Base-by-base conservation (phyloP, 306 rosid species). In the Lagenaria siceraria region DNA sequence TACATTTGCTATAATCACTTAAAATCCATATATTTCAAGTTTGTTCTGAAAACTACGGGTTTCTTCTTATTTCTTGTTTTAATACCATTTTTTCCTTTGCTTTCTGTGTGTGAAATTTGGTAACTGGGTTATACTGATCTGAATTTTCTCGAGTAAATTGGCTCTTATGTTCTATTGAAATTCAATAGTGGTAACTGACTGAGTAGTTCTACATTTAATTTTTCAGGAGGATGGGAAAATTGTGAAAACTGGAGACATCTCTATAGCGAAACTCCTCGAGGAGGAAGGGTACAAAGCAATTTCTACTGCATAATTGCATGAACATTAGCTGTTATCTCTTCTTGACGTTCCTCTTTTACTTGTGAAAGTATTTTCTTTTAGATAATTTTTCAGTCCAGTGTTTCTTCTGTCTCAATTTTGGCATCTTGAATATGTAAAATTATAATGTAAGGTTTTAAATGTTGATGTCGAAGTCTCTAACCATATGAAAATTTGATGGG, bases 181-280 rank as follows among this genome's bases (percentile, higher is more conserved):
- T 13, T 27, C 59, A 22, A 25, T 49, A 46, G 24, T 75, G 42
- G 29, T 35, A 35, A 74, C 10, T 55, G 38, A 18, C 10, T n/a
- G 18, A 11, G 12, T 77, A n/a, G 7, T 62, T 18, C 51, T 77
- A 27, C 60, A 40, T 62, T 22, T 78, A 40, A 40, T 59, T 19
- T 51, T 72, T 40, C 82, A 95, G 98, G 91, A 92, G 83, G 85
- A 86, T 14, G 98, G 98, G 40, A 87, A 83, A 79, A 95, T 95
- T 84, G 79, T 87, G 75, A 90, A 82, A 83, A 90, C 96, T 4
- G 97, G 98, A 63, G 90, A 89, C 83, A 76, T 89, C 80, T 84
- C 93, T 10, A 75, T 95, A 65, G 98, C 93, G 52, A 88, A 89
- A 78, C 76, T 80, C 81, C 90, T 92, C 55, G 98, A 95, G 85